phyloP scores from a whole-genome alignment of 176 grass and related monocot genomes.

The Carex parvula region DNA sequence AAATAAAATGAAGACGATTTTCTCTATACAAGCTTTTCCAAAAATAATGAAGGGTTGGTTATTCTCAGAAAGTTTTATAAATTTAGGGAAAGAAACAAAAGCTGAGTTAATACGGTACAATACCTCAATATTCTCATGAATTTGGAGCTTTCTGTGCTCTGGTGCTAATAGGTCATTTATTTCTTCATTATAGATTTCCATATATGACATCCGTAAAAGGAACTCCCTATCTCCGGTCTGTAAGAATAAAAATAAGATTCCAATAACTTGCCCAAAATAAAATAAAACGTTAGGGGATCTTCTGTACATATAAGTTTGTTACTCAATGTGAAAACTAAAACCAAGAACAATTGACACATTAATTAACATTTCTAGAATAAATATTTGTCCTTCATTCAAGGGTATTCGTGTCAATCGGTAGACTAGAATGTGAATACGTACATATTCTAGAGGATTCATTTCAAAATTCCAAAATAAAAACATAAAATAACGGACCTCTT shows the following conservation, averaged over 20 bases:
- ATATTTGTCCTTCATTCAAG: neutral
- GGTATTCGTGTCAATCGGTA: neutral
- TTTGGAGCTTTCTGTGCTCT: slow-evolving; percentile 90
- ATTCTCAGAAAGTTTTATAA: neutral
- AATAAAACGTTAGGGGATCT: neutral
- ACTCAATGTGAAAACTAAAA: neutral
- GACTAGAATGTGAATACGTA: neutral
- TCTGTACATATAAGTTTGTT: neutral
- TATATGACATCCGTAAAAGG: slow-evolving; percentile 91
- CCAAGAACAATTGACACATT: neutral
- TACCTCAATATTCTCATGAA: slow-evolving; percentile 92
- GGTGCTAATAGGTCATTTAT: slow-evolving; percentile 91
- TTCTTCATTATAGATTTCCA: slow-evolving; percentile 99
- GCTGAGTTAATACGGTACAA: neutral
- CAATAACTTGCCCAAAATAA: neutral
- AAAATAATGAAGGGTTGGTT: neutral
- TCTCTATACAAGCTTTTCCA: neutral
- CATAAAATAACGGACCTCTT: slow-evolving; percentile 41
- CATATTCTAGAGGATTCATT: neutral
- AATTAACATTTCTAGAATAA: neutral
- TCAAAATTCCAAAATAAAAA: neutral
- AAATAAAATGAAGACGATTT: neutral
- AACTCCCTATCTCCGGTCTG: slow-evolving; percentile 87
- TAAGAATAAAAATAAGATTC: slow-evolving; percentile 18
- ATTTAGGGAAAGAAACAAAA: neutral